Evolutionary conservation across 495 filamentous ascomycete genomes (phyloP), one percentile per base, ranked within the genome.

Genomic region (Beverwykella pulmonaria): DNA sequence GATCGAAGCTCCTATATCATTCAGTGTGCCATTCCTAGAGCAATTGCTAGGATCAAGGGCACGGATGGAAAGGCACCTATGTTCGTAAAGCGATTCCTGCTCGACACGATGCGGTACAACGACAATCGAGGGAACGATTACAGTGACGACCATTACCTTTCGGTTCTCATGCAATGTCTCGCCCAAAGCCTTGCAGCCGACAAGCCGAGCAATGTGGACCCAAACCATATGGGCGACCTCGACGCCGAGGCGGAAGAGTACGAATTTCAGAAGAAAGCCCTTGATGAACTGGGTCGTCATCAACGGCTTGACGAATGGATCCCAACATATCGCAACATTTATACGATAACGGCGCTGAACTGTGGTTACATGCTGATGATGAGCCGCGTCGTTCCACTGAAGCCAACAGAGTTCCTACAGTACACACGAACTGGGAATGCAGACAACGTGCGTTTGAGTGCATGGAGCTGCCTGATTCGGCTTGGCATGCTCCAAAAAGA

Each of bases 241-340:
- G 79, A 82, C 15, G 73, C 64, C 2, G 77, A 75, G n/a, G 67
- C 66, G n/a, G 70, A 57, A 59, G 84, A 77, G 49, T 76, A 54
- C 70, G 75, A 81, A 29, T 88, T 94, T 44, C 84, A 90, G 61
- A 83, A 84, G 46, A 83, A 85, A 48, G 89, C 89, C 1, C 75
- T 96, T 17, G 87, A 89, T 39, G 92, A 96, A 74, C 91, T 99
- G 49, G 91, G 97, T 61, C 85, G 95, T 54, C 91, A 93, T 72
- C 85, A 92, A 52, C 86, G 93, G 48, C 92, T 95, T 82, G 94
- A 99, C 71, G 92, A 97, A 77, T 98, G 92, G 88, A 90, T 89
- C 0, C 85, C 88, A 34, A 95, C 92, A 0, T 96, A 89, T 75
- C 92, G 97, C 59, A 99, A 98, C 67, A 82, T 96, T 59, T 92